phyloP scores from a whole-genome alignment of 176 grass and related monocot species.

The Eragrostis nindensis region DNA sequence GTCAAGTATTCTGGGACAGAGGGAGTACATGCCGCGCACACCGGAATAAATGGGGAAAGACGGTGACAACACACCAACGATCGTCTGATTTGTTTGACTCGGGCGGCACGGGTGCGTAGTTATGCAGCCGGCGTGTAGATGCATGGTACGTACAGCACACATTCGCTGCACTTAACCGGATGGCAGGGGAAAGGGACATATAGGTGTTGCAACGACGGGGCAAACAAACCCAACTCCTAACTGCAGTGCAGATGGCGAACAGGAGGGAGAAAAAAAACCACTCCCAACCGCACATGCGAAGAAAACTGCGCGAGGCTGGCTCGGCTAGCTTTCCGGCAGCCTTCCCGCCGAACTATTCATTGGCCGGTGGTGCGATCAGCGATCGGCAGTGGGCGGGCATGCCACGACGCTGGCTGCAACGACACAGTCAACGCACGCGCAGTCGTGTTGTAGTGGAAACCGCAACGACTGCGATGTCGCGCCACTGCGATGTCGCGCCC shows the following conservation, averaged over 20 bases:
- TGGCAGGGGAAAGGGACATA: neutral
- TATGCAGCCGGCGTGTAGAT: neutral
- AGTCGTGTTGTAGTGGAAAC: no score
- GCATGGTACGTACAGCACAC: no score
- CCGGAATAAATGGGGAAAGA: neutral
- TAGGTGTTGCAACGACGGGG: neutral
- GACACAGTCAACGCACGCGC: neutral
- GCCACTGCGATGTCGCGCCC: no score
- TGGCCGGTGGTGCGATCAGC: neutral
- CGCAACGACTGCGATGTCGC: no score
- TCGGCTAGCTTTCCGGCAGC: neutral
- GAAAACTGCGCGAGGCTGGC: neutral
- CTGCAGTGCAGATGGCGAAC: neutral
- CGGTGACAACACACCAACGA: neutral
- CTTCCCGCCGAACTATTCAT: neutral
- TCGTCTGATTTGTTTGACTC: neutral
- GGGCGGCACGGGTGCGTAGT: neutral
- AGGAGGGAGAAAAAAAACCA: neutral
- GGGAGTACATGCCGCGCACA: no score
- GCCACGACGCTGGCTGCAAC: neutral
- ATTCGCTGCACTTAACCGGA: neutral
- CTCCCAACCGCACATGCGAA: neutral
- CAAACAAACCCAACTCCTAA: neutral
- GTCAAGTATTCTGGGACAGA: no score
- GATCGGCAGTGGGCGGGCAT: neutral